Evolutionary conservation across 2,329 filamentous ascomycete genomes (phyloP), one percentile per base, ranked within the genome.

Genomic region (Fusarium foetens): DNA sequence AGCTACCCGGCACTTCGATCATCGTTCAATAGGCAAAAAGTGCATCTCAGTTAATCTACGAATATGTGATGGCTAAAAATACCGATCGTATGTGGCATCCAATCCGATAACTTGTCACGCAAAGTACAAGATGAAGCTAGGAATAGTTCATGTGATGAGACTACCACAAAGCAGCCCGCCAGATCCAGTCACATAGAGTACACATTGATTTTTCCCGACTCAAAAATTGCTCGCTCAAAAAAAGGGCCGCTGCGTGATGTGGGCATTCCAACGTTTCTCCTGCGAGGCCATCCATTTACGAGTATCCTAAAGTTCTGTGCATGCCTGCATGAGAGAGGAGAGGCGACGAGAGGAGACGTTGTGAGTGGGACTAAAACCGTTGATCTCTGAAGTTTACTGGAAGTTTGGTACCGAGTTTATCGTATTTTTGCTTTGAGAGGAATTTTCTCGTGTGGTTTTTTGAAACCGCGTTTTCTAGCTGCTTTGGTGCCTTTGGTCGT

Each of bases 91-190:
- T 53, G 60, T 69, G 64, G 71, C 69, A 71, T 61, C 68, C 73
- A 75, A 75, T 75, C 68, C 71, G 46, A 64, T 33, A 53, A 71
- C 63, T 52, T 45, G 49, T 68, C 49, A 58, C 62, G 25, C 58
- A 52, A 45, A 35, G 48, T 60, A 59, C 42, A 70, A 46, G 53
- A 60, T 49, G 62, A 73, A 52, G 59, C 46, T 63, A 55, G 53
- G 33, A 54, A 54, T 64, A 63, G 58, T 52, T 31, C n/a, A 39
- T 68, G 21, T 63, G 64, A 58, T 33, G 23, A 46, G 5, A 35
- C 6, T 21, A 13, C 53, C 31, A 36, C 43, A 19, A 19, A 41
- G 39, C 35, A 29, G 17, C 39, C 41, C 12, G 19, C 12, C 9
- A 39, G 25, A 35, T 21, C 41, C 39, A 25, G n/a, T 36, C 33